Percentiles rank a stretch among this genome's conserved stretches.
Evolutionary conservation across 192 early-diverging fungal species (phyloP).

Genomic region (Chytriomyces sp.): DNA sequence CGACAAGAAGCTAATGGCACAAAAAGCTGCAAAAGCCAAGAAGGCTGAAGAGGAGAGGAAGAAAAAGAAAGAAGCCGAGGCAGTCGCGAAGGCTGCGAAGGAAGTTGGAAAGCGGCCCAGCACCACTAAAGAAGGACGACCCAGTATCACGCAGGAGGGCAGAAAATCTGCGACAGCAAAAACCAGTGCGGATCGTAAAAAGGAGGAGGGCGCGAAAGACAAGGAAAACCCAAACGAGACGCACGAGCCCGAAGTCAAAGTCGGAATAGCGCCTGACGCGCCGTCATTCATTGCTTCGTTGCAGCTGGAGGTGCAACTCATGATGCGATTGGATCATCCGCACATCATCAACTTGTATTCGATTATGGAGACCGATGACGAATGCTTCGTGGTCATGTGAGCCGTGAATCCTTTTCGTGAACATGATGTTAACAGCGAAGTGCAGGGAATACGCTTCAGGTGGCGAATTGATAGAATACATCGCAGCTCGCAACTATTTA

Average conservation of each 20-base stretch:
- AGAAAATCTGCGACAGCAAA: no score
- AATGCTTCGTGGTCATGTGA: slow-evolving; percentile 68
- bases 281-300: slow-evolving; percentile 48
- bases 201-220: background rate
- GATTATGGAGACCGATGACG: slow-evolving; percentile 63
- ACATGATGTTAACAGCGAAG: background rate
- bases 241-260: background rate
- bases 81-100: slow-evolving; percentile 11
- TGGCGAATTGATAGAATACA: slow-evolving; percentile 64
- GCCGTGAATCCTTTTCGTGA: slow-evolving; percentile 14
- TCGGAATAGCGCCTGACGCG: slow-evolving; percentile 16
- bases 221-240: background rate
- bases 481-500: slow-evolving; percentile 51
- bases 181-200: slow-evolving; percentile 12
- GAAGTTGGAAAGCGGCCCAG: background rate
- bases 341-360: slow-evolving; percentile 64
- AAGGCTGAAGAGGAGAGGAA: slow-evolving; percentile 51
- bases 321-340: slow-evolving; percentile 66
- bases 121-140: slow-evolving; percentile 9
- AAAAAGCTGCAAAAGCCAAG: slow-evolving; percentile 53
- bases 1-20: slow-evolving; percentile 61
- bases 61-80: slow-evolving; percentile 38
- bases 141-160: slow-evolving; percentile 6
- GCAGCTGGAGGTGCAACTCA: slow-evolving; percentile 60
- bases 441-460: slow-evolving; percentile 63